These are phyloP conservation scores for Moesziomyces sp. DNA, from an alignment of 1,284 basidiomycete genomes.

Conservation along the genomic window DNA sequence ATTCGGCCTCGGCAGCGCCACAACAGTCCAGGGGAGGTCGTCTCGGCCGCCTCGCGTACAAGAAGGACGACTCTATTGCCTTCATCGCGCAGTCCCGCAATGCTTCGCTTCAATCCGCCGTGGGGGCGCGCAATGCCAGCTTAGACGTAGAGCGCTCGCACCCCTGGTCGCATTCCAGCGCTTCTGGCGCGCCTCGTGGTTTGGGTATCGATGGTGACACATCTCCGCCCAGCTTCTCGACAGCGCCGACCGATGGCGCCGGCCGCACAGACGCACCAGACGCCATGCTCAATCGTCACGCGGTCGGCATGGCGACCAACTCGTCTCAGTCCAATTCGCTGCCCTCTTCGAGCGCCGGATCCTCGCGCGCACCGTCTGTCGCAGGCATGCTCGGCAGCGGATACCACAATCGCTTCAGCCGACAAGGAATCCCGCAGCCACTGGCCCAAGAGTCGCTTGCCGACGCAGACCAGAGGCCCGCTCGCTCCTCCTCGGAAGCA, in stretches of 20 bases:
- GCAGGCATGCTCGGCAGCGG: slow-evolving; percentile 14
- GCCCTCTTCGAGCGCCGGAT: slow-evolving; percentile 15
- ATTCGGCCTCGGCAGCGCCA: slow-evolving; percentile 2
- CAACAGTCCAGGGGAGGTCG: slow-evolving; percentile 28
- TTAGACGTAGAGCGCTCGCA: slow-evolving; percentile 1
- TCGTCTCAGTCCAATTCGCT: slow-evolving; percentile 1
- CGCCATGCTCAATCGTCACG: neutral
- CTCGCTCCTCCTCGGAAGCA: slow-evolving; percentile 2
- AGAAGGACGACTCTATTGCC: slow-evolving; percentile 44
- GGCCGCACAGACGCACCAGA: slow-evolving; percentile 2
- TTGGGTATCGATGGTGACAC: slow-evolving; percentile 17
- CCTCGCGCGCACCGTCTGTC: slow-evolving; percentile 35
- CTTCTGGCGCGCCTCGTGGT: slow-evolving; percentile 10
- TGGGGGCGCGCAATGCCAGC: slow-evolving; percentile 3
- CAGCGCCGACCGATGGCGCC: neutral
- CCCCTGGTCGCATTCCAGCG: neutral
- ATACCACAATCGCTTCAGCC: slow-evolving; percentile 49
- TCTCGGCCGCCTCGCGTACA: slow-evolving; percentile 46
- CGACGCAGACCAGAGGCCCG: slow-evolving; percentile 4
- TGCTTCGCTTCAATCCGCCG: slow-evolving; percentile 16
- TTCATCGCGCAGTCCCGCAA: slow-evolving; percentile 37
- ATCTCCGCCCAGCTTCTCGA: neutral
- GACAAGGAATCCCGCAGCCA: slow-evolving; percentile 16
- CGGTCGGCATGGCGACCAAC: slow-evolving; percentile 16
- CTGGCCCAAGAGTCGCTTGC: slow-evolving; percentile 5